Conservation (phyloP, 805 yeast species). For the Cyberlindnera misumaiensis region DNA sequence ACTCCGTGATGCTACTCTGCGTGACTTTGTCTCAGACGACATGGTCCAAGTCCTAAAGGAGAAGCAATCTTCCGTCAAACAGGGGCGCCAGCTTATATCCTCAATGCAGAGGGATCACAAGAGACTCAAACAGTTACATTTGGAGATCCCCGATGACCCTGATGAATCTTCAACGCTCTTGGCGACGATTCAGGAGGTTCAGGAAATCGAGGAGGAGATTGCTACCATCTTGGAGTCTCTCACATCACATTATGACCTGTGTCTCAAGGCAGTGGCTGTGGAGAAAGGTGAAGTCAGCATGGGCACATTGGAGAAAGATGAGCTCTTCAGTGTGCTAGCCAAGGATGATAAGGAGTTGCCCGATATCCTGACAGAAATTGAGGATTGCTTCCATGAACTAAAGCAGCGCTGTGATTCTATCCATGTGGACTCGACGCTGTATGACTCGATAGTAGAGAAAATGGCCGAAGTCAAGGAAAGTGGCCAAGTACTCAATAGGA, state of each 20-base stretch:
- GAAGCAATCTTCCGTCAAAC: not conserved
- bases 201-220: constrained; percentile 56
- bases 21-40: constrained; percentile 40
- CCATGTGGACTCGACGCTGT: not conserved
- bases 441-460: not conserved
- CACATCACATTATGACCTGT: constrained; percentile 80
- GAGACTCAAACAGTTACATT: not conserved
- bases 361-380: constrained; percentile 44
- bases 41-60: constrained; percentile 16
- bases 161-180: constrained; percentile 7
- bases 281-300: constrained; percentile 26
- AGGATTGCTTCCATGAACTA: constrained; percentile 17
- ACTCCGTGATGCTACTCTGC: constrained; percentile 23
- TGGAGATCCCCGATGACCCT: not conserved
- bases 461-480: not conserved
- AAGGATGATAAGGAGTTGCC: constrained; percentile 52
- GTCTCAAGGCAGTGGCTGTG: constrained; percentile 40
- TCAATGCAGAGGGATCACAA: constrained; percentile 1
- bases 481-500: constrained; percentile 9
- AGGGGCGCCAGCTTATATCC: not conserved
- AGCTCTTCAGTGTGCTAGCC: constrained; percentile 39
- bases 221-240: constrained; percentile 63
- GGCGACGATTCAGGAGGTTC: constrained; percentile 32
- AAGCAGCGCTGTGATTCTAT: constrained; percentile 1
- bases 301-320: constrained; percentile 26